phyloP scores from a whole-genome alignment of 305 asterid species.

The Rubia balearica region DNA sequence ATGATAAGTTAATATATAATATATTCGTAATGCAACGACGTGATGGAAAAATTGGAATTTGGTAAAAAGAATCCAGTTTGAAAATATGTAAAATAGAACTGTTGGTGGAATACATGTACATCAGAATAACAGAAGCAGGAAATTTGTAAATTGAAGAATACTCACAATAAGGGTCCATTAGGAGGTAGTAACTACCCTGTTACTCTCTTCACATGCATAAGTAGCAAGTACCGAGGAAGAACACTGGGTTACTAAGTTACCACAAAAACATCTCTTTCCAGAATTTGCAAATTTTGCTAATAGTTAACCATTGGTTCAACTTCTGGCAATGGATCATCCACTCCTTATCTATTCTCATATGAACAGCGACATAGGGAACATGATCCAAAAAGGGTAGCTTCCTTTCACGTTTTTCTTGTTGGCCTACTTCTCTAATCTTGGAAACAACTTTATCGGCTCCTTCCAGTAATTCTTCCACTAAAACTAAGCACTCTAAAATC shows the following conservation, averaged over 20 bases:
- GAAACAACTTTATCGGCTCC: constrained; percentile 79
- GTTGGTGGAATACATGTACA: too few relatives aligned
- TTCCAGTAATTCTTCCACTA: constrained; percentile 51
- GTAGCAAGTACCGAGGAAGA: not conserved
- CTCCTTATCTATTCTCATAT: constrained; percentile 91
- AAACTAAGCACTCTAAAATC: constrained; percentile 63
- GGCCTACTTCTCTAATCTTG: constrained; percentile 50
- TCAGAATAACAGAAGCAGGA: too few relatives aligned
- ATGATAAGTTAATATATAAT: too few relatives aligned
- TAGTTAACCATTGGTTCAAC: constrained; percentile 55
- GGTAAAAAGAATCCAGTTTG: too few relatives aligned
- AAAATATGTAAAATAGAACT: too few relatives aligned
- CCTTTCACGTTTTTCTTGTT: constrained; percentile 22
- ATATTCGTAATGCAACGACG: too few relatives aligned
- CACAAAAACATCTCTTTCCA: too few relatives aligned
- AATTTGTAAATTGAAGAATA: too few relatives aligned
- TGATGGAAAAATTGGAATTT: too few relatives aligned
- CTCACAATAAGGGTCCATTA: not conserved
- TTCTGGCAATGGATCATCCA: constrained; percentile 96
- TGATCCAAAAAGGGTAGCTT: constrained; percentile 15
- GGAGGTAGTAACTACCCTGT: not conserved
- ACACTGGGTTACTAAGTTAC: too few relatives aligned
- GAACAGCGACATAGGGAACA: constrained; percentile 72
- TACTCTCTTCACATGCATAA: not conserved
- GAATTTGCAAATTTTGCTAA: constrained; percentile 60